Conservation (phyloP, 192 early-diverging fungal species). For the Umbelopsis sp. region DNA sequence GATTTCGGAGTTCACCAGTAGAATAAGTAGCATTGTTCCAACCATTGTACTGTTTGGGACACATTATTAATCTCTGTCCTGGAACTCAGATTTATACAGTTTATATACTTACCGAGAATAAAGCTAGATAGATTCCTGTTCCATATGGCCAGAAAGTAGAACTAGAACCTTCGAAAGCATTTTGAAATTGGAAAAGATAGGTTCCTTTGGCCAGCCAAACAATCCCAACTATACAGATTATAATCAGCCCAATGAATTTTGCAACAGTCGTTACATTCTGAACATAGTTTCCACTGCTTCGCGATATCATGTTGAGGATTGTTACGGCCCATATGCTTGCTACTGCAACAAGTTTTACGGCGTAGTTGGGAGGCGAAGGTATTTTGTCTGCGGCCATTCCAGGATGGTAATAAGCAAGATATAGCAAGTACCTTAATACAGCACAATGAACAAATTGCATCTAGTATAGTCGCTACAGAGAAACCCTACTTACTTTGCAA, state of each 20-base stretch:
- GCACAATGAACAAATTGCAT: too few species aligned
- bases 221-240: constrained; percentile 36
- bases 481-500: constrained; percentile 25
- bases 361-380: constrained; percentile 2
- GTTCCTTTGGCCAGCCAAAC: constrained; percentile 36
- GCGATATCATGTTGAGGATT: constrained; percentile 35
- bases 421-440: background rate
- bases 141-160: constrained; percentile 37
- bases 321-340: constrained; percentile 15
- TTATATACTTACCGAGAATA: constrained; percentile 33
- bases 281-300: constrained; percentile 34
- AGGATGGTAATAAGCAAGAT: constrained; percentile 26
- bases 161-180: constrained; percentile 32
- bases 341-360: constrained; percentile 14
- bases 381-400: constrained; percentile 17
- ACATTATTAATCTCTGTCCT: background rate
- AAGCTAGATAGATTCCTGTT: constrained; percentile 37
- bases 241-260: constrained; percentile 36
- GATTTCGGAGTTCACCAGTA: constrained; percentile 38
- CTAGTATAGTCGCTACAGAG: too few species aligned
- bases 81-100: background rate
- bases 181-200: constrained; percentile 29
- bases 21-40: constrained; percentile 48
- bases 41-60: constrained; percentile 33
- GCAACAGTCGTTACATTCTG: constrained; percentile 37